Evolutionary conservation across 331 rosid genomes (phyloP), one percentile per base, ranked within the genome.

Genomic region (Malus hybrid): DNA sequence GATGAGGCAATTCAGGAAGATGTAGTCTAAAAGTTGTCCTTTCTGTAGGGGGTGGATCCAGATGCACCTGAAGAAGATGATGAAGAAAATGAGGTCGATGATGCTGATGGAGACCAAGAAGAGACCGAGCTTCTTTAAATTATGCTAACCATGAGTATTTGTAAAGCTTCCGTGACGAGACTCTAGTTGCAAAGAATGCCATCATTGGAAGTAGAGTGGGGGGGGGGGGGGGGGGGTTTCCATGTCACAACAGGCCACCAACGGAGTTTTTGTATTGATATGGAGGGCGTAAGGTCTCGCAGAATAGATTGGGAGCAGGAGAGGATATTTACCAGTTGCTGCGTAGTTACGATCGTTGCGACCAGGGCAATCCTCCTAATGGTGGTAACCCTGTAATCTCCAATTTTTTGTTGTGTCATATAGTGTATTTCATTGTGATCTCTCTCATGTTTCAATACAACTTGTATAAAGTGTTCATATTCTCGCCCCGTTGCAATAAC

Each of bases 41-140:
- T 66, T 67, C 27, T 79, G 44, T 69, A 95, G 99, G 99, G 97
- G 50, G 93, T 92, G 59, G 97, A 95, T 84, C 99, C 99, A 16
- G 99, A 95, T 87, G 99, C 99, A 80, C 96, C 97, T 9, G 99
- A 95, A 84, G 97, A 94, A 63, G 99, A 95, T 27, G 99, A 95
- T 27, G 99, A 95, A 76, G 97, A 92, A 78, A 94, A 92, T 27
- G 99, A 95, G 78, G 93, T 90, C 8, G 99, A 95, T 66, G 99
- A 95, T 80, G 97, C 86, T 1, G 99, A 92, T 39, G 97, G 89
- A 81, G 99, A 95, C 86, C 99, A 89, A 87, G 99, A 95, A 24
- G 99, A 95, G 78, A 48, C 91, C 6, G 99, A 95, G 67, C 97
- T 95, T 77, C 76, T 95, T 33, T 95, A 85, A 87, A 36, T 78